Conservation (phyloP, 2,329 filamentous ascomycete species). For the Botrytis sinoallii region DNA sequence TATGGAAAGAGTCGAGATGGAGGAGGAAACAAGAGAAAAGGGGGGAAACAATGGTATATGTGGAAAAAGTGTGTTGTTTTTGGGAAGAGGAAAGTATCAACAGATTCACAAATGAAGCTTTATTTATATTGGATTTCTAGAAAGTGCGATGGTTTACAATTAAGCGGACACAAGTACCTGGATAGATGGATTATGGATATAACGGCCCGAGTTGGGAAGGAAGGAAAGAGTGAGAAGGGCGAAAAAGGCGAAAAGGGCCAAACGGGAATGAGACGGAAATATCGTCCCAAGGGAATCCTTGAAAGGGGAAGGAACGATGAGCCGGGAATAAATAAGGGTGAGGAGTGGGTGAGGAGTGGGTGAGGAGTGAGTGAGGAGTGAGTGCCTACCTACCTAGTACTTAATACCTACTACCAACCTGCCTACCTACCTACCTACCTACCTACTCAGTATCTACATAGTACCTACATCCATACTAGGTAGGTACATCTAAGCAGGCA, state of each 20-base stretch:
- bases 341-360: not conserved
- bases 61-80: constrained; percentile 7
- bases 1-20: not conserved
- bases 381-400: not conserved
- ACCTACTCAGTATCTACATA: not conserved
- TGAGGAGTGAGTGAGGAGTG: not conserved
- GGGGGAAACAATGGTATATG: not conserved
- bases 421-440: not conserved
- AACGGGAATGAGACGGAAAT: not conserved
- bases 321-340: not conserved
- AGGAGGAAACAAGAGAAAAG: not conserved
- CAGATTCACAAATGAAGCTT: not conserved
- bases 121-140: constrained; percentile 1
- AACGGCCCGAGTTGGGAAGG: not conserved
- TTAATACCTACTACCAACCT: no score
- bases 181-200: not conserved
- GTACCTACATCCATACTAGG: not conserved
- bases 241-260: not conserved
- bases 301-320: not conserved
- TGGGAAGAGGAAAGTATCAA: constrained; percentile 4
- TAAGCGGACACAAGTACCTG: not conserved
- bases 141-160: not conserved
- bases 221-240: not conserved
- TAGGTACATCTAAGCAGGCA: not conserved
- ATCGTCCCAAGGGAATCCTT: not conserved